Evolutionary conservation across 1,284 basidiomycete genomes (phyloP), one percentile per base, ranked within the genome.

Genomic region (Malassezia slooffiae): DNA sequence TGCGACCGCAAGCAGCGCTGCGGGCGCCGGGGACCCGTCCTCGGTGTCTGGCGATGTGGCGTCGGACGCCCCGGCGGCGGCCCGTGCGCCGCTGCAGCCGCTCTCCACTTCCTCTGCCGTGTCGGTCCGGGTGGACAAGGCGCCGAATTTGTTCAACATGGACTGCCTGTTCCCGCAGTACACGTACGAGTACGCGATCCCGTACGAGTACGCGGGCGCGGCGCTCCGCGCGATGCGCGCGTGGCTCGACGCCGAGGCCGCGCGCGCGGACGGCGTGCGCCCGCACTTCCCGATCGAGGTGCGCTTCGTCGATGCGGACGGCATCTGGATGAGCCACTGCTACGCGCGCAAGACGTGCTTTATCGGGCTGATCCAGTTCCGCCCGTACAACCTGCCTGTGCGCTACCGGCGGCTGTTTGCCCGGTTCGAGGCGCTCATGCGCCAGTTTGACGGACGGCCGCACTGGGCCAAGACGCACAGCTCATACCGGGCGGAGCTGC

Each of bases 381-480:
- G 90, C 55, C 91, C 91, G 1, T 97, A 91, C 70, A 83, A 84
- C 21, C 75, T 82, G 42, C 80, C 82, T 26, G 82, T 90, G n/a
- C 81, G 85, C 21, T 96, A 95, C 73, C 79, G 81, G 49, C 73
- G 75, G 44, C 76, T 90, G 47, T 95, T 96, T 70, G 72, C 75
- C 37, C 77, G 75, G 22, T 97, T 90, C 68, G 86, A 91, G 64
- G 63, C 72, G 13, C 82, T 93, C 56, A 70, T 91, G 55, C 70
- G 75, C 24, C 75, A 75, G 28, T 79, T 89, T 71, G 76, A 77
- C 35, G 90, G 89, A 7, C 77, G 86, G 43, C 89, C 91, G 3
- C 91, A 97, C 74, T 97, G 91, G 91, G 93, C 90, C 0, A 97
- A 97, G 72, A 79, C 87, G 17, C 91, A 97, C 70, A 73, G 74